Evolutionary conservation across 2,329 filamentous ascomycete species (phyloP), one percentile per base, ranked within the genome.

Genomic region (Beauveria caledonica): DNA sequence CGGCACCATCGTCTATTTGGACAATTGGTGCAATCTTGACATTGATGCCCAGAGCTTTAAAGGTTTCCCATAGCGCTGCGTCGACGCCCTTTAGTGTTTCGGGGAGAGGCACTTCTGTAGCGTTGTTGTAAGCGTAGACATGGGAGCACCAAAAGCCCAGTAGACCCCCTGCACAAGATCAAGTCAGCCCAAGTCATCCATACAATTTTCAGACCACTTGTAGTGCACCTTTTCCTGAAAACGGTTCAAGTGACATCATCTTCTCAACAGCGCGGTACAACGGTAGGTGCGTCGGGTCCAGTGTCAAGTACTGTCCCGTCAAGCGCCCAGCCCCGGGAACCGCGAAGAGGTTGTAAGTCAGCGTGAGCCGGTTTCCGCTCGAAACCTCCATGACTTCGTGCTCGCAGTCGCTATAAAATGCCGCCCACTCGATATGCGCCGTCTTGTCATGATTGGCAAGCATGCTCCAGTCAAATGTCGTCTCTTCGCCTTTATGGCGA

Each of bases 281-380:
- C 2, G 53, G 53, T 27, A 56, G 64, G 17, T 2, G 60, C 51
- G 1, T 55, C 33, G 0, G 60, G 33, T 64, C 62, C 3, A 67
- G 9, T 0, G 42, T 40, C 0, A 60, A 9, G 53, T 49, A 39
- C 50, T 13, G 1, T 63, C 62, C 29, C 10, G 53, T 56, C 33
- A 57, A 48, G 59, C 58, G 39, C 23, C 62, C 49, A 60, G 64
- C 49, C 54, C 64, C 9, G 71, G 72, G n/a, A 70, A 66, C 5
- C 73, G 53, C 53, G 63, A 76, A 84, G 1, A 87, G 70, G 61
- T 86, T 86, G 70, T 86, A 86, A 0, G 82, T 86, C 23, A 87
- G 67, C 0, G 80, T 86, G 17, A 86, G 63, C 0, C 81, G 78
- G 60, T 86, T 74, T 0, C 83, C 82, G 1, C 69, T 64, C 0